Evolutionary conservation across 83 land plant genomes (phyloP).

Genomic region (Diphasiastrum complanatum): DNA sequence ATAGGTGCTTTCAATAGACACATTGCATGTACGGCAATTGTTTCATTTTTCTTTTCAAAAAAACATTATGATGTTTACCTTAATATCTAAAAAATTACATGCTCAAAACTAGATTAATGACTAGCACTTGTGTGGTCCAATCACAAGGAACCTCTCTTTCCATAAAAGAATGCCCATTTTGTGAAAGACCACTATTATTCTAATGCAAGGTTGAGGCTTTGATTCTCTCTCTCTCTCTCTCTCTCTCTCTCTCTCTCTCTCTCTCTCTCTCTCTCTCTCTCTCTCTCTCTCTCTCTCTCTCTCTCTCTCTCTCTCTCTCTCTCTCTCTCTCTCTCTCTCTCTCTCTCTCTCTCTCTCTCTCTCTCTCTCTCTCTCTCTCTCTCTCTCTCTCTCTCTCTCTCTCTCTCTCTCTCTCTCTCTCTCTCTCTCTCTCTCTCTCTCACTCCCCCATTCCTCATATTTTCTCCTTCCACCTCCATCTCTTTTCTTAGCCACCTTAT

Average conservation of each 20-base stretch:
- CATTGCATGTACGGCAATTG: too few relatives aligned
- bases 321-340: background rate
- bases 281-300: conserved; percentile 1
- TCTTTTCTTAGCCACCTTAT: background rate
- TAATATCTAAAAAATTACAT: too few relatives aligned
- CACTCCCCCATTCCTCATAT: background rate
- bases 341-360: background rate
- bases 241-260: background rate
- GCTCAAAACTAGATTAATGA: too few relatives aligned
- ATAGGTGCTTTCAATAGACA: too few relatives aligned
- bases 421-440: conserved; percentile 3
- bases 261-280: background rate
- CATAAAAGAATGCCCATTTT: too few relatives aligned
- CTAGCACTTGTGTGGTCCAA: too few relatives aligned
- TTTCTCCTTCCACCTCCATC: background rate
- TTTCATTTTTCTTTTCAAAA: too few relatives aligned
- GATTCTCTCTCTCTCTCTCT: background rate
- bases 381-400: background rate
- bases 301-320: background rate
- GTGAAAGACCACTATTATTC: too few relatives aligned
- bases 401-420: background rate
- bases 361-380: background rate
- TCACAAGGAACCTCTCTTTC: too few relatives aligned
- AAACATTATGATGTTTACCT: too few relatives aligned
- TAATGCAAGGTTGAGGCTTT: too few relatives aligned